phyloP scores from a whole-genome alignment of 2,329 filamentous ascomycete species.

The Colletotrichum chlorophyti region DNA sequence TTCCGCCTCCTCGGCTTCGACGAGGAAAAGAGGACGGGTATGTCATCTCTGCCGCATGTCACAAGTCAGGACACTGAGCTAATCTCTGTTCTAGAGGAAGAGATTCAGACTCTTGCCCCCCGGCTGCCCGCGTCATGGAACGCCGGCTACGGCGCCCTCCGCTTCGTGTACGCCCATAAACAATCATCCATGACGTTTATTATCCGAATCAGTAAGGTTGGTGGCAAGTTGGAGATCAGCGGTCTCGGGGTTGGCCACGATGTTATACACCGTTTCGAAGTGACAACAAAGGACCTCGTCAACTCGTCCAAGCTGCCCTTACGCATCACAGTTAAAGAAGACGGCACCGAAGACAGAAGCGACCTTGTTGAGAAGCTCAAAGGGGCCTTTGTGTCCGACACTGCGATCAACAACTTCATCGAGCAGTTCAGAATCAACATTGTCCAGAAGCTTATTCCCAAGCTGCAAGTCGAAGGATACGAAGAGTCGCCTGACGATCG shows the following conservation, averaged over 20 bases:
- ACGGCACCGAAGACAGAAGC: constrained; percentile 54
- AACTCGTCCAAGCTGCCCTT: constrained; percentile 64
- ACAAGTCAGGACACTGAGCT: background rate
- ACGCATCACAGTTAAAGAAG: constrained; percentile 57
- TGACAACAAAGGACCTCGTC: constrained; percentile 77
- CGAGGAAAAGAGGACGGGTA: constrained; percentile 79
- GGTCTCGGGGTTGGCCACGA: constrained; percentile 83
- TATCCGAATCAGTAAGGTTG: constrained; percentile 81
- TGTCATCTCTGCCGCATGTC: constrained; percentile 25
- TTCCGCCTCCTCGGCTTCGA: constrained; percentile 85
- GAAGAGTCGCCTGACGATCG: constrained; percentile 61
- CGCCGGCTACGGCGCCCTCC: constrained; percentile 70
- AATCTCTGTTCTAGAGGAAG: constrained; percentile 52
- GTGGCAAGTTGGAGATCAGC: constrained; percentile 82
- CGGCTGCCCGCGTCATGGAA: constrained; percentile 84
- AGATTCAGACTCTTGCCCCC: constrained; percentile 63
- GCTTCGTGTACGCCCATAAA: constrained; percentile 85
- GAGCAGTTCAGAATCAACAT: constrained; percentile 77
- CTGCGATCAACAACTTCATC: constrained; percentile 74
- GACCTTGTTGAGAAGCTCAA: constrained; percentile 56
- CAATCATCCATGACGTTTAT: constrained; percentile 87
- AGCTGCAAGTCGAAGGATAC: constrained; percentile 79
- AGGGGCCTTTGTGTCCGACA: constrained; percentile 76
- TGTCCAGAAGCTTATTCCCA: constrained; percentile 83
- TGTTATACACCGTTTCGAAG: constrained; percentile 78